Evolutionary conservation across 805 yeast genomes (phyloP).

Genomic region (Candida sithepensis): DNA sequence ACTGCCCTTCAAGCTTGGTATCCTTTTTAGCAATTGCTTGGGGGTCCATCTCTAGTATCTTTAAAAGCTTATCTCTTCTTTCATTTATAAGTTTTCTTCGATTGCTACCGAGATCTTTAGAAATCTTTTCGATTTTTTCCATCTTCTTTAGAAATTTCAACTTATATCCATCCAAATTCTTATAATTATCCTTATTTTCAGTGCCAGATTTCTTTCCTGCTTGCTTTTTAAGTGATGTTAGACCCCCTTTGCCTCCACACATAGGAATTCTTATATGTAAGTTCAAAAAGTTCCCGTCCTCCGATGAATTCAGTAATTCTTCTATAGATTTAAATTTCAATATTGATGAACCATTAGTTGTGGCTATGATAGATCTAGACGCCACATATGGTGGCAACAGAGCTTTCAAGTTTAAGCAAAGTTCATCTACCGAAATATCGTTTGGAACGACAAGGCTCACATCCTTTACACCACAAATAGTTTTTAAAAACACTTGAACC

Average conservation of each 20-base stretch:
- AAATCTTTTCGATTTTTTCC: slow-evolving; percentile 30
- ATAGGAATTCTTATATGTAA: slow-evolving; percentile 34
- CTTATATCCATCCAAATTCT: slow-evolving; percentile 39
- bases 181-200: slow-evolving; percentile 24
- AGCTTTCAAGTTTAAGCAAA: slow-evolving; percentile 1
- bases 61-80: slow-evolving; percentile 35
- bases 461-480: slow-evolving; percentile 14
- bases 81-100: slow-evolving; percentile 18
- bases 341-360: slow-evolving; percentile 11
- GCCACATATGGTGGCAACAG: slow-evolving; percentile 11
- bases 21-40: slow-evolving; percentile 17
- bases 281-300: slow-evolving; percentile 10
- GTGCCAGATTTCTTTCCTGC: slow-evolving; percentile 25
- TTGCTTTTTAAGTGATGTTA: slow-evolving; percentile 39
- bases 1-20: slow-evolving; percentile 35
- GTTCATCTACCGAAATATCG: background rate
- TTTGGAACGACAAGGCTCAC: slow-evolving; percentile 2
- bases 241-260: slow-evolving; percentile 54
- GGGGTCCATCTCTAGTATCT: slow-evolving; percentile 28
- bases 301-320: background rate
- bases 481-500: slow-evolving; percentile 15
- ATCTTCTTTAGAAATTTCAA: slow-evolving; percentile 35
- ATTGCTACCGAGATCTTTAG: slow-evolving; percentile 13
- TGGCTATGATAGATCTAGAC: slow-evolving; percentile 11
- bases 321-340: background rate